phyloP scores from a whole-genome alignment of 208 protist genomes.

The Polymyxa betae region DNA sequence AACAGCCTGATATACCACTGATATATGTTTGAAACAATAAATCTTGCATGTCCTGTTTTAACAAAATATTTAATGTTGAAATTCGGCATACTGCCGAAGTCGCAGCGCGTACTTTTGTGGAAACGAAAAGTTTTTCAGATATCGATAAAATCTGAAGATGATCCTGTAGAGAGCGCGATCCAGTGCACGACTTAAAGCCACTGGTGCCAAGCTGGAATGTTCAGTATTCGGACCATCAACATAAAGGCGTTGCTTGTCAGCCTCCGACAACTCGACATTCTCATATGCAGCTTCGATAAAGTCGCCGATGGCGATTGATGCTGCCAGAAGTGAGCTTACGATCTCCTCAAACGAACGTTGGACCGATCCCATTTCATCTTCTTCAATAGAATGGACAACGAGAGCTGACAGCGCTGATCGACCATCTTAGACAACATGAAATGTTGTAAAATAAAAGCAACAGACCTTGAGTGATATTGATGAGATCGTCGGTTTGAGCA shows the following conservation, averaged over 20 bases:
- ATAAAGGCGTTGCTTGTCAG: background rate
- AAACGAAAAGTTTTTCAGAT: conserved; percentile 52
- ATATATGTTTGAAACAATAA: background rate
- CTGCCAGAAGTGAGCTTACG: background rate
- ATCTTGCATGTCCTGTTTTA: background rate
- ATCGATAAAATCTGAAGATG: background rate
- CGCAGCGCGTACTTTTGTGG: background rate
- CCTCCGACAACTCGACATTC: background rate
- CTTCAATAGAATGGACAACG: conserved; percentile 23
- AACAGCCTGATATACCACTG: background rate
- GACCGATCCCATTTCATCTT: background rate
- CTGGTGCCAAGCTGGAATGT: too few relatives aligned
- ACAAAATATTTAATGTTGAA: background rate
- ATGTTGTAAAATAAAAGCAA: background rate
- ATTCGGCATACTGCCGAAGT: conserved; percentile 19
- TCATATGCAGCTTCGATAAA: background rate
- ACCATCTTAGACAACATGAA: background rate
- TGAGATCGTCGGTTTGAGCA: background rate
- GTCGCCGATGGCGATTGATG: background rate
- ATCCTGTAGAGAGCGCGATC: conserved; percentile 19
- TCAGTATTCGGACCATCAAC: background rate
- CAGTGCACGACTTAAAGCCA: too few relatives aligned
- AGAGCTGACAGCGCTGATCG: conserved; percentile 3
- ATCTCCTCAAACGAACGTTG: conserved; percentile 23
- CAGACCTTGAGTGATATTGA: background rate